Conservation (phyloP, 805 yeast genomes). For the Candida ipomoeae region DNA sequence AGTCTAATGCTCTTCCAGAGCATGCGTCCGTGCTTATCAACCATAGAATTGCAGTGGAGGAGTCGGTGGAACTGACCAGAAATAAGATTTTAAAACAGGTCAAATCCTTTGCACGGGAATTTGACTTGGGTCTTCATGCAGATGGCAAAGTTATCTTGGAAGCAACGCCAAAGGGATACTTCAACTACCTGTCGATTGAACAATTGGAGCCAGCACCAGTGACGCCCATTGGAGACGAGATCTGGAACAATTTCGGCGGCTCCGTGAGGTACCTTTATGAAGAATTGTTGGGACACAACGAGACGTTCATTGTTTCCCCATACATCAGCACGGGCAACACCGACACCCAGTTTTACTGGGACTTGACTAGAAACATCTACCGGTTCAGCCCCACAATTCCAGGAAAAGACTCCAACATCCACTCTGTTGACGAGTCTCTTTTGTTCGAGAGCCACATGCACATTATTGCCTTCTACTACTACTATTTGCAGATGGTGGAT, state of each 20-base stretch:
- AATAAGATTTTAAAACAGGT: conserved; percentile 31
- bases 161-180: conserved; percentile 25
- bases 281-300: conserved; percentile 37
- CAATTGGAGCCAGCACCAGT: conserved; percentile 44
- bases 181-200: conserved; percentile 22
- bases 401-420: conserved; percentile 18
- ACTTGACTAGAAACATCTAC: conserved; percentile 49
- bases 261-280: conserved; percentile 59
- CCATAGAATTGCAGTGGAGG: conserved; percentile 45
- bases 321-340: conserved; percentile 54
- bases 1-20: conserved; percentile 49
- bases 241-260: conserved; percentile 57
- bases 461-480: conserved; percentile 36
- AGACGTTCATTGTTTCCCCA: conserved; percentile 33
- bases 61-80: conserved; percentile 20
- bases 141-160: conserved; percentile 23
- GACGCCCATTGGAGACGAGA: conserved; percentile 38
- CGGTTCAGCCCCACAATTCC: conserved; percentile 41
- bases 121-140: conserved; percentile 32
- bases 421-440: conserved; percentile 33
- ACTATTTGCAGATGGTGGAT: conserved; percentile 45
- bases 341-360: conserved; percentile 58
- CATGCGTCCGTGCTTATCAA: conserved; percentile 41
- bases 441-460: conserved; percentile 30
- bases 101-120: conserved; percentile 30